A percentile compares a stretch with the other conserved stretches of the same genome.
These are phyloP conservation scores for Mycena capillaripes DNA, from an alignment of 768 basidiomycete species.

Conservation along the genomic window DNA sequence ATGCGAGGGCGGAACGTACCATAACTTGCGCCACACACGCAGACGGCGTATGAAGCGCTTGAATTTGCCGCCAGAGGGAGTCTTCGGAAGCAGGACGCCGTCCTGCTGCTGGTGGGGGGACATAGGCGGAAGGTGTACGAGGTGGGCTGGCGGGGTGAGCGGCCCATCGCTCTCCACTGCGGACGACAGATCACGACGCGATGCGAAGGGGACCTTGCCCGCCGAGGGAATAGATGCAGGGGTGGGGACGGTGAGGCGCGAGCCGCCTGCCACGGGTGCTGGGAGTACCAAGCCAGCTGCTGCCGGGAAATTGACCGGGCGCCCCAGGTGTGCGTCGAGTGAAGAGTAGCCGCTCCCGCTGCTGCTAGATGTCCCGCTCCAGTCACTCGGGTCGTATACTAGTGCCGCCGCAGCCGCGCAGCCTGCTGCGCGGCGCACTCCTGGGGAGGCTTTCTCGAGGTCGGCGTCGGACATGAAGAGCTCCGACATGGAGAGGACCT, in stretches of 20 bases:
- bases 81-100: not conserved
- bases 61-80: slow-evolving; percentile 2
- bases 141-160: slow-evolving; percentile 7
- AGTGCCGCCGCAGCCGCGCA: too few relatives aligned
- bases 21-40: slow-evolving; percentile 23
- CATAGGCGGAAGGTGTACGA: not conserved
- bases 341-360: slow-evolving; percentile 27
- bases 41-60: slow-evolving; percentile 23
- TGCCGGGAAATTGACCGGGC: not conserved
- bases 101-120: not conserved
- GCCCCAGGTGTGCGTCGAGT: not conserved
- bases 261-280: not conserved
- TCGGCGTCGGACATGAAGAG: slow-evolving; percentile 22
- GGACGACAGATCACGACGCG: not conserved
- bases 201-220: not conserved
- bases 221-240: not conserved
- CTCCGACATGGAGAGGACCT: not conserved
- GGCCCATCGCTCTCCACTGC: not conserved
- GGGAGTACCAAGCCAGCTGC: not conserved
- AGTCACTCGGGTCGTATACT: slow-evolving; percentile 5
- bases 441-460: slow-evolving; percentile 5
- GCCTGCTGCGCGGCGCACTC: slow-evolving; percentile 22
- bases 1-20: not conserved
- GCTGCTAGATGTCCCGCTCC: not conserved
- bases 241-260: slow-evolving; percentile 4